These are phyloP conservation scores for Pseudogymnoascus verrucosus DNA, from an alignment of 2,329 filamentous ascomycete species.

Conservation along the genomic window DNA sequence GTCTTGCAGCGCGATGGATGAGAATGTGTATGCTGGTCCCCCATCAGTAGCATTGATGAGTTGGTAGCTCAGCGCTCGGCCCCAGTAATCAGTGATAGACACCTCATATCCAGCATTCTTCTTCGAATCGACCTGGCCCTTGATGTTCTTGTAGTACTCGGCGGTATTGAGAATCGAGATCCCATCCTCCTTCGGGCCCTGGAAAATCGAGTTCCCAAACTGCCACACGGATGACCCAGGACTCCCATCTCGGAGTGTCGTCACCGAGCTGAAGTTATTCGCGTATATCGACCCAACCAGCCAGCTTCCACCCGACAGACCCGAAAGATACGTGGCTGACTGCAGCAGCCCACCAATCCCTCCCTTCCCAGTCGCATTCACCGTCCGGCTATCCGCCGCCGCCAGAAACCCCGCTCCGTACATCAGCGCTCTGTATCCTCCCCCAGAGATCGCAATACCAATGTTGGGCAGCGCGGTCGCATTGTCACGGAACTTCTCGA, in stretches of 20 bases:
- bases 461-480: constrained; percentile 56
- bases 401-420: constrained; percentile 73
- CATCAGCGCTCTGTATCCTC: constrained; percentile 79
- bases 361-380: constrained; percentile 50
- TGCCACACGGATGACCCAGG: constrained; percentile 47
- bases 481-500: constrained; percentile 51
- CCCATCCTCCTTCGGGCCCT: constrained; percentile 44
- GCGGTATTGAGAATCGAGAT: constrained; percentile 47
- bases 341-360: constrained; percentile 77
- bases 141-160: constrained; percentile 56
- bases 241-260: constrained; percentile 42
- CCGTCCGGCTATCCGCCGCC: constrained; percentile 69
- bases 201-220: constrained; percentile 52
- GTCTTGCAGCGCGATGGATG: constrained; percentile 59
- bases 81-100: constrained; percentile 84
- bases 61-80: constrained; percentile 77
- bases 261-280: constrained; percentile 69
- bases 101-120: constrained; percentile 54
- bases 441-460: constrained; percentile 71
- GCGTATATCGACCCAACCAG: constrained; percentile 71
- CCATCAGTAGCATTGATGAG: constrained; percentile 69
- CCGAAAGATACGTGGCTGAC: constrained; percentile 70
- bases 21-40: constrained; percentile 72
- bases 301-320: constrained; percentile 78
- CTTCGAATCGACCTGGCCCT: constrained; percentile 52